A percentile compares a stretch with the other conserved stretches of the same genome.
These are phyloP conservation scores for Pythium vanterpoolii DNA, from an alignment of 352 stramenopile genomes.

Conservation along the genomic window DNA sequence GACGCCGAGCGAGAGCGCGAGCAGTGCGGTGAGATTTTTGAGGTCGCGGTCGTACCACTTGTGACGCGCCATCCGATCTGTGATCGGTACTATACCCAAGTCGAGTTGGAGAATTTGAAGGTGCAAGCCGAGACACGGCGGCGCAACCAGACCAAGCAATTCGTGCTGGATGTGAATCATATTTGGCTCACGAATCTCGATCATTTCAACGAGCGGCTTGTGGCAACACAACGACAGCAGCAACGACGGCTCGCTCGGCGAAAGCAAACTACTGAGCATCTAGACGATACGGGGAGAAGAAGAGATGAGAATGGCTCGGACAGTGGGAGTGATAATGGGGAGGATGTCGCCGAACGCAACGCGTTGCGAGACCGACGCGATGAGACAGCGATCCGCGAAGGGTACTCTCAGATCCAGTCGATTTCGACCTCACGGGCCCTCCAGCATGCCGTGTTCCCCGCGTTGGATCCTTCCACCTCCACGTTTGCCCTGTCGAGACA, in stretches of 20 bases:
- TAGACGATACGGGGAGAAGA: not conserved
- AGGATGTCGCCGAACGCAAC: constrained; percentile 22
- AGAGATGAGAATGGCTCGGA: not conserved
- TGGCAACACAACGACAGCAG: constrained; percentile 12
- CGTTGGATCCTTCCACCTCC: constrained; percentile 11
- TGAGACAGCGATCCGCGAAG: constrained; percentile 51
- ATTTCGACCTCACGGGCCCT: constrained; percentile 57
- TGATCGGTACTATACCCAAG: constrained; percentile 47
- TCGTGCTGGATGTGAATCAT: constrained; percentile 88
- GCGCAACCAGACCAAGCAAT: constrained; percentile 73
- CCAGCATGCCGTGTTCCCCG: constrained; percentile 44
- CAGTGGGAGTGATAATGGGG: not conserved
- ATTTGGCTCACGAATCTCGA: constrained; percentile 91
- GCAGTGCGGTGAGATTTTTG: constrained; percentile 7
- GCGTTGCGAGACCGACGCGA: constrained; percentile 47
- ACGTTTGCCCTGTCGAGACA: constrained; percentile 9
- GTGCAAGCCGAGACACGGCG: constrained; percentile 56
- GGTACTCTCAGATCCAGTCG: constrained; percentile 78
- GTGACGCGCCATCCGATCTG: constrained; percentile 69
- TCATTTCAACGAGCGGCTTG: constrained; percentile 67
- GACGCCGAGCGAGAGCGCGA: constrained; percentile 32
- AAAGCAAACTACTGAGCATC: not conserved
- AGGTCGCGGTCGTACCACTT: constrained; percentile 45
- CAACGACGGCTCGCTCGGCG: constrained; percentile 9
- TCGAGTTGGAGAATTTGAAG: constrained; percentile 72